phyloP scores from a whole-genome alignment of 1,284 basidiomycete genomes.

The Pyrrhoderma noxium region DNA sequence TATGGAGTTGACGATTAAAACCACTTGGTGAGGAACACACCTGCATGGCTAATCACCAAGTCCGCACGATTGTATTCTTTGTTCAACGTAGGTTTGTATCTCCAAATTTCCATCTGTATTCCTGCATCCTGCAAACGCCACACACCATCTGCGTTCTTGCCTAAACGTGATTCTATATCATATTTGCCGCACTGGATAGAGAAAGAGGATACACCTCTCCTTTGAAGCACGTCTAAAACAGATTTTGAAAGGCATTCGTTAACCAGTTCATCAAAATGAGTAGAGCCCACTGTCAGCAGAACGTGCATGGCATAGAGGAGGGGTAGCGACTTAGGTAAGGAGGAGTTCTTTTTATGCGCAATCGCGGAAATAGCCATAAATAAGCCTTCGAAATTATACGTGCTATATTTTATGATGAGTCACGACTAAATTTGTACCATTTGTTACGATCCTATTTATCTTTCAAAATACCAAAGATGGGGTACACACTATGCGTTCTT shows the following conservation, averaged over 20 bases:
- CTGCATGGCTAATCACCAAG: slow-evolving; percentile 88
- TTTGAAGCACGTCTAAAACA: slow-evolving; percentile 46
- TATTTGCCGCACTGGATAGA: slow-evolving; percentile 74
- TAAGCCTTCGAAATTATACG: too few species aligned
- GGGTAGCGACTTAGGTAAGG: too few species aligned
- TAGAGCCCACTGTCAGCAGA: slow-evolving; percentile 90
- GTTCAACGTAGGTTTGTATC: slow-evolving; percentile 66
- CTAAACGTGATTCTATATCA: background rate
- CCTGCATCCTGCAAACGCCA: slow-evolving; percentile 32
- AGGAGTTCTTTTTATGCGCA: too few species aligned
- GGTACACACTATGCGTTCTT: slow-evolving; percentile 36
- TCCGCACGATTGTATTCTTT: slow-evolving; percentile 61
- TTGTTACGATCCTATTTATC: too few species aligned
- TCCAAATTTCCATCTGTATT: slow-evolving; percentile 56
- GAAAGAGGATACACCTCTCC: slow-evolving; percentile 49
- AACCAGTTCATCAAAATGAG: slow-evolving; percentile 73
- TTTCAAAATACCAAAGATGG: slow-evolving; percentile 24
- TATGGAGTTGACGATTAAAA: background rate
- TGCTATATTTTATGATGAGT: too few species aligned
- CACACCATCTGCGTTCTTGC: slow-evolving; percentile 22
- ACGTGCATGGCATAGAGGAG: slow-evolving; percentile 37
- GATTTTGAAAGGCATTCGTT: slow-evolving; percentile 49
- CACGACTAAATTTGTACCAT: too few species aligned
- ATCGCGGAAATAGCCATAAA: too few species aligned
- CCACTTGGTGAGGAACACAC: slow-evolving; percentile 37